Percentiles rank a stretch among this genome's conserved stretches.
These are phyloP conservation scores for Quercus bicolor DNA, from an alignment of 306 rosid genomes.

Conservation along the genomic window DNA sequence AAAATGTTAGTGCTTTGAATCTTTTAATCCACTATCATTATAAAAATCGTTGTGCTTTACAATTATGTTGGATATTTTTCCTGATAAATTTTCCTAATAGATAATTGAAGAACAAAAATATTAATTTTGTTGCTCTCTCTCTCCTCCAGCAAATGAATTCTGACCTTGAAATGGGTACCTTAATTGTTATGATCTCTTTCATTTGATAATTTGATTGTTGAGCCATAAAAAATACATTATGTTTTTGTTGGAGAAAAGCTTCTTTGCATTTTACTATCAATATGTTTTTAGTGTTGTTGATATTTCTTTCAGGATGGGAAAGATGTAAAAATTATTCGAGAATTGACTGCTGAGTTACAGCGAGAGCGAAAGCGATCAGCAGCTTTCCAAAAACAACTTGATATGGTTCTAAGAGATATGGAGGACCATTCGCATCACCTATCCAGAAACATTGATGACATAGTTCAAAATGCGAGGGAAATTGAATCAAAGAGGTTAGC, in stretches of 20 bases:
- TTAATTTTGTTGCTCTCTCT: neutral
- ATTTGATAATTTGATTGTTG: neutral
- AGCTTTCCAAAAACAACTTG: conserved; percentile 48
- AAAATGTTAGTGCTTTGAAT: neutral
- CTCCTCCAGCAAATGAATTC: neutral
- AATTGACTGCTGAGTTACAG: conserved; percentile 49
- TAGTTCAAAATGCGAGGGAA: conserved; percentile 43
- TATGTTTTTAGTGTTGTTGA: neutral
- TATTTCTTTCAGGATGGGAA: conserved; percentile 43
- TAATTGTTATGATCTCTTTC: neutral
- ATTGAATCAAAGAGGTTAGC: conserved; percentile 33
- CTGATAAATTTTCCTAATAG: neutral
- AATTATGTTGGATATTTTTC: neutral
- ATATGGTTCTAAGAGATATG: conserved; percentile 41
- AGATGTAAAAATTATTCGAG: conserved; percentile 53
- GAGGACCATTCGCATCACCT: conserved; percentile 52
- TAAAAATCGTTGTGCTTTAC: neutral
- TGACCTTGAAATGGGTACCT: neutral
- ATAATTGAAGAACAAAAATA: neutral
- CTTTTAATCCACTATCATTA: neutral
- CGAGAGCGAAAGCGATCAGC: conserved; percentile 53
- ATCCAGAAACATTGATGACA: conserved; percentile 40
- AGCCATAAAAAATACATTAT: neutral
- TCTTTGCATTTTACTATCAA: neutral
- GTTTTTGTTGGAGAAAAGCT: neutral